Conservation (phyloP, 345 rosid genomes). For the Gossypium ekmanianum region DNA sequence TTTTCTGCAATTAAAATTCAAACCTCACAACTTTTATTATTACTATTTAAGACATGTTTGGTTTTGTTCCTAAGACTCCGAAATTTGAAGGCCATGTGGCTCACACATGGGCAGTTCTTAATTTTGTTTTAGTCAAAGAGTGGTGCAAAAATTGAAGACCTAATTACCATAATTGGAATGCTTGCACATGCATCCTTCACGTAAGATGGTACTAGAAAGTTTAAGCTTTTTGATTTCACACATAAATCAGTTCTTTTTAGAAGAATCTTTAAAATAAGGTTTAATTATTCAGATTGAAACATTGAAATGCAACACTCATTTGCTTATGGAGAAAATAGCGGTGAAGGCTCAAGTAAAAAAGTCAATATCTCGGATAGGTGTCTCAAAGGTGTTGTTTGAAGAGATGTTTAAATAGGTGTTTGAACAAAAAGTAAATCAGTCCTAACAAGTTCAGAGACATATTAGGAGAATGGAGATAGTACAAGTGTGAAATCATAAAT, state of each 20-base stretch:
- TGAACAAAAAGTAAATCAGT: no score
- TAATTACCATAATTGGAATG: neutral
- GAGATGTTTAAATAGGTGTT: no score
- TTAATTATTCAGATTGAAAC: no score
- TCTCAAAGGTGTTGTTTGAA: no score
- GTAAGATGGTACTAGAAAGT: neutral
- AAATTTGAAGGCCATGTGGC: conserved; percentile 22
- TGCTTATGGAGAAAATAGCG: no score
- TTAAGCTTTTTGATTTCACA: neutral
- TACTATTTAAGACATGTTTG: neutral
- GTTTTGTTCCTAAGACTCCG: neutral
- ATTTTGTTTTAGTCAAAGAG: neutral
- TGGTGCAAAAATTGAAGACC: neutral
- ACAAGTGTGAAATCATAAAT: no score
- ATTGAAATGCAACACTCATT: no score
- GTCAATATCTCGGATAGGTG: no score
- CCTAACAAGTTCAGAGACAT: no score
- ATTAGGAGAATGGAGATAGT: no score
- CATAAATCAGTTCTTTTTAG: neutral
- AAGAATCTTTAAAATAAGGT: neutral
- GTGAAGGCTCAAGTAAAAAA: no score
- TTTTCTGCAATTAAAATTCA: neutral
- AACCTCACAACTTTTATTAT: neutral
- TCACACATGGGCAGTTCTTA: conserved; percentile 31
- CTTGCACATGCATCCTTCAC: neutral